A percentile compares a stretch with the other conserved stretches of the same genome.
These are phyloP conservation scores for Hordeum pubiflorum DNA, from an alignment of 202 grass and related monocot genomes.

Conservation along the genomic window DNA sequence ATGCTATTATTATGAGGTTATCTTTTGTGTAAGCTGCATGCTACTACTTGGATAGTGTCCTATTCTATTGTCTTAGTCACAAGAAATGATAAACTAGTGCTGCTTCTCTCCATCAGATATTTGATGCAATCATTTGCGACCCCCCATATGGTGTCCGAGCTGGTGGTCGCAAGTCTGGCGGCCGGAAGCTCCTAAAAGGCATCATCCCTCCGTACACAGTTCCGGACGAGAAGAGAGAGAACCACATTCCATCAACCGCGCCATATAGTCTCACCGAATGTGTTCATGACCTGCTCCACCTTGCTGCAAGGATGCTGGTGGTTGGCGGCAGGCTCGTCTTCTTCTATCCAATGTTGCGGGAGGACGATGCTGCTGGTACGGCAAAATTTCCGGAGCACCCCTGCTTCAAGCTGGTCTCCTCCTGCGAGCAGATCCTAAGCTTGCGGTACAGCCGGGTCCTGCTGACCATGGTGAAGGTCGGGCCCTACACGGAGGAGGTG, in stretches of 20 bases:
- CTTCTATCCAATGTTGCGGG: slow-evolving; percentile 72
- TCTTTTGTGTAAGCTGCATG: neutral
- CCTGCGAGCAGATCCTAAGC: slow-evolving; percentile 86
- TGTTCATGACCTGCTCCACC: slow-evolving; percentile 78
- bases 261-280: slow-evolving; percentile 74
- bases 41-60: neutral
- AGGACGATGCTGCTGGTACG: slow-evolving; percentile 28
- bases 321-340: slow-evolving; percentile 73
- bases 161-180: slow-evolving; percentile 87
- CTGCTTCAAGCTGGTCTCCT: slow-evolving; percentile 65
- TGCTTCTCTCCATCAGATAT: slow-evolving; percentile 47
- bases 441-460: slow-evolving; percentile 66
- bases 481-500: slow-evolving; percentile 46
- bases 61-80: neutral
- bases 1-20: neutral
- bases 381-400: slow-evolving; percentile 59
- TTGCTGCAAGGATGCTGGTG: slow-evolving; percentile 73
- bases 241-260: slow-evolving; percentile 85
- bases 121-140: slow-evolving; percentile 87
- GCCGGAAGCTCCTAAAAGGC: slow-evolving; percentile 76
- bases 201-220: slow-evolving; percentile 60
- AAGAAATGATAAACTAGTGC: neutral
- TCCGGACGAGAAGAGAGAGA: slow-evolving; percentile 77
- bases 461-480: slow-evolving; percentile 76
- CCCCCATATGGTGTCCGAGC: slow-evolving; percentile 94